Evolutionary conservation across 495 filamentous ascomycete genomes (phyloP).

Genomic region (Pyrenopolyporus hunteri): DNA sequence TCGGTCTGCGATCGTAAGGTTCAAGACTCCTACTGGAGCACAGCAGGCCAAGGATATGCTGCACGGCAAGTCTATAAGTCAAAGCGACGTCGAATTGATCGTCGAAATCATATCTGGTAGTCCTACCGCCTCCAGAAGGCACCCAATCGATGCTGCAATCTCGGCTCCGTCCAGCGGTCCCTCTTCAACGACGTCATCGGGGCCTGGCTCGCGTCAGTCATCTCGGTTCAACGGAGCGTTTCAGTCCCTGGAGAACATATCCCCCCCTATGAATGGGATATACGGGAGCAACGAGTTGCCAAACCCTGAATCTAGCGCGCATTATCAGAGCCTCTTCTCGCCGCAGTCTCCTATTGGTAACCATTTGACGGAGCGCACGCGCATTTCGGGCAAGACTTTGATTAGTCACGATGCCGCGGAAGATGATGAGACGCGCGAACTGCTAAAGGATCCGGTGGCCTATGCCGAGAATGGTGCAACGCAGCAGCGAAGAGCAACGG

Average conservation of each 20-base stretch:
- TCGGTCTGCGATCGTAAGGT: slow-evolving; percentile 75
- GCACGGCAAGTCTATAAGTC: slow-evolving; percentile 78
- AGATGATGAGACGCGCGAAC: slow-evolving; percentile 81
- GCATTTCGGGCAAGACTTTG: slow-evolving; percentile 78
- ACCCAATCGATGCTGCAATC: slow-evolving; percentile 45
- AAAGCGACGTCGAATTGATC: slow-evolving; percentile 77
- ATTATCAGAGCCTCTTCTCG: slow-evolving; percentile 78
- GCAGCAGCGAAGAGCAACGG: slow-evolving; percentile 70
- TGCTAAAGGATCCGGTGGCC: slow-evolving; percentile 82
- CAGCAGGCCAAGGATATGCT: slow-evolving; percentile 77
- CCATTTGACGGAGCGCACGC: slow-evolving; percentile 69
- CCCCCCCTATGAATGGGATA: slow-evolving; percentile 63
- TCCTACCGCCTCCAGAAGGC: slow-evolving; percentile 48
- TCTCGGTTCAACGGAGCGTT: slow-evolving; percentile 82
- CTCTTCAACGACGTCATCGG: slow-evolving; percentile 60
- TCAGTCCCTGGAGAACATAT: slow-evolving; percentile 73
- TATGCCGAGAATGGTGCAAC: slow-evolving; percentile 79
- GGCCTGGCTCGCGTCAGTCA: slow-evolving; percentile 67
- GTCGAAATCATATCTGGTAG: slow-evolving; percentile 71
- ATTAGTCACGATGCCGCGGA: slow-evolving; percentile 82
- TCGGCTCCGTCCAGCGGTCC: slow-evolving; percentile 52
- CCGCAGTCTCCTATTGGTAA: slow-evolving; percentile 84
- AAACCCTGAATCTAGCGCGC: slow-evolving; percentile 63
- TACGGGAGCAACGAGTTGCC: slow-evolving; percentile 65
- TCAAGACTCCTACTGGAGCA: slow-evolving; percentile 72